These are phyloP conservation scores for slime mould (Dictyostelium discoideum) DNA, from an alignment of 78 protist genomes.

Conservation along the genomic window DNA sequence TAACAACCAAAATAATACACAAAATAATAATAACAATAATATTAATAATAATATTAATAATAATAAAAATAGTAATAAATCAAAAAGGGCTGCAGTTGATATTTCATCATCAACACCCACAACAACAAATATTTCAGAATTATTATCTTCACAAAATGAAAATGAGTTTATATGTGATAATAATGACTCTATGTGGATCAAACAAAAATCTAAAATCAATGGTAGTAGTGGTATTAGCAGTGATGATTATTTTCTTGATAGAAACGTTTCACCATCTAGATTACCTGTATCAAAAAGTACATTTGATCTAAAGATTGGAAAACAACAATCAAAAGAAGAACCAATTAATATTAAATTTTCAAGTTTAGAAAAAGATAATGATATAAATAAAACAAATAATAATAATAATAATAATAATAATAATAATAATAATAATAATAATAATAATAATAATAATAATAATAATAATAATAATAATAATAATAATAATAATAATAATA, in stretches of 20 bases:
- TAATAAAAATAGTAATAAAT: background rate
- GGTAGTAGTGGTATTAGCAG: background rate
- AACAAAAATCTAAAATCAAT: background rate
- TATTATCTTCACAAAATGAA: background rate
- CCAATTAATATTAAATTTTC: constrained; percentile 16
- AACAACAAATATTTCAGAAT: constrained; percentile 1
- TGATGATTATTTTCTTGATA: background rate
- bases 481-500: too few relatives aligned
- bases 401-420: background rate
- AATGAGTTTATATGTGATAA: background rate
- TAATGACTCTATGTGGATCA: constrained; percentile 32
- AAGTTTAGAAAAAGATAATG: background rate
- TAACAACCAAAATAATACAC: background rate
- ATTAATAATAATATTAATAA: background rate
- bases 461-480: background rate
- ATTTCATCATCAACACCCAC: background rate
- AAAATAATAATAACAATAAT: background rate
- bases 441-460: background rate
- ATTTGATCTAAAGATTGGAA: constrained; percentile 21
- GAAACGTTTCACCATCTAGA: constrained; percentile 1
- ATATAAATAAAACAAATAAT: too few relatives aligned
- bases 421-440: background rate
- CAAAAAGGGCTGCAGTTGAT: background rate
- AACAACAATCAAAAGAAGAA: background rate
- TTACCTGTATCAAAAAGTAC: constrained; percentile 47